These are phyloP conservation scores for Citrus sinensis DNA, from an alignment of 345 rosid species.

Conservation along the genomic window DNA sequence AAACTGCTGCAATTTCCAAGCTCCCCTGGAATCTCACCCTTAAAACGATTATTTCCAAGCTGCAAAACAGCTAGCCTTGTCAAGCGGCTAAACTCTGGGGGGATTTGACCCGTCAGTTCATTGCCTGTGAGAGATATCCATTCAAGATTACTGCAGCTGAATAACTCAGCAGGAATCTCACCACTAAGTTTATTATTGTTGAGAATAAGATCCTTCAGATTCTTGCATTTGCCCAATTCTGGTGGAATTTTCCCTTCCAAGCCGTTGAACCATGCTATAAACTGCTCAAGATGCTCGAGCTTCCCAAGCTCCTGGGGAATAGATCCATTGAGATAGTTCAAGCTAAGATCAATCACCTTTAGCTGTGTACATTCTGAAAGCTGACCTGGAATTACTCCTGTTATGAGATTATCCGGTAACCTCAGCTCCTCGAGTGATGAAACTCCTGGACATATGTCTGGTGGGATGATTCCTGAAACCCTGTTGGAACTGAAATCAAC, in stretches of 20 bases:
- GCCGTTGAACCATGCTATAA: slow-evolving; percentile 88
- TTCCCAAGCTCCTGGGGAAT: slow-evolving; percentile 78
- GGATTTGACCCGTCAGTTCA: slow-evolving; percentile 61
- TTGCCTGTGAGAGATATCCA: slow-evolving; percentile 96
- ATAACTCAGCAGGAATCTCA: slow-evolving; percentile 71
- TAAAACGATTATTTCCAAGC: slow-evolving; percentile 85
- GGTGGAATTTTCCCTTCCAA: slow-evolving; percentile 75
- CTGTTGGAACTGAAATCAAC: slow-evolving; percentile 78
- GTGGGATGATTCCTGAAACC: slow-evolving; percentile 71
- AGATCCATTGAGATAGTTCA: slow-evolving; percentile 79
- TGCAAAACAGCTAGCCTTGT: slow-evolving; percentile 86
- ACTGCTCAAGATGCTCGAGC: slow-evolving; percentile 78
- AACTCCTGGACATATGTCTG: slow-evolving; percentile 82
- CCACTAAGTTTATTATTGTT: slow-evolving; percentile 81
- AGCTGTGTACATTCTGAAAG: slow-evolving; percentile 79
- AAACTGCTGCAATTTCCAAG: slow-evolving; percentile 83
- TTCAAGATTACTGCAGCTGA: slow-evolving; percentile 79
- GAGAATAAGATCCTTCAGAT: slow-evolving; percentile 75
- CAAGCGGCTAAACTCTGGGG: slow-evolving; percentile 56
- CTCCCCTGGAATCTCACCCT: slow-evolving; percentile 79
- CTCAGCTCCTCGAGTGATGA: slow-evolving; percentile 71
- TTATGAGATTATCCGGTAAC: slow-evolving; percentile 72
- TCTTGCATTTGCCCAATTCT: slow-evolving; percentile 70
- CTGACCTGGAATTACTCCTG: slow-evolving; percentile 67
- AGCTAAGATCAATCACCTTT: slow-evolving; percentile 71